Base-by-base conservation (phyloP, 2,329 filamentous ascomycete genomes). In the Pseudocercospora musae region DNA sequence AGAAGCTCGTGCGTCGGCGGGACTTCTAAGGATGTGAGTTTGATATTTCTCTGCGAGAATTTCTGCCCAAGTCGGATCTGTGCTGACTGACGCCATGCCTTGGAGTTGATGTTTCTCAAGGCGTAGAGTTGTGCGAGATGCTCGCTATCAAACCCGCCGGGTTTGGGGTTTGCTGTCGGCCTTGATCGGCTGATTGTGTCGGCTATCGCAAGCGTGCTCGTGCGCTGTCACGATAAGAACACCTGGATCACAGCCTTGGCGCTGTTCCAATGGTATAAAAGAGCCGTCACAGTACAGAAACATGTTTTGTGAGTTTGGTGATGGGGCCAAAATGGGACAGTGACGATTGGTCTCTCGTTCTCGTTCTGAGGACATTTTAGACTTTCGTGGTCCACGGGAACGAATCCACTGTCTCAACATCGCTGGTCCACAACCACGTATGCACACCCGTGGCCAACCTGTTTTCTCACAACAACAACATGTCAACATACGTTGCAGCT, bases 21-120 rank as follows among this genome's bases (percentile, higher is more conserved):
- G 62, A 49, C 62, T 63, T 60, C 49, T 54, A 42, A 60, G 53
- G 55, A 59, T 58, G 62, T 63, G 59, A 58, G 62, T 57, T 58
- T 60, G 62, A 46, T 56, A 54, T 54, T 63, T 60, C 40, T 63
- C 62, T 13, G 53, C 46, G 25, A 63, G 58, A 33, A 60, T 48
- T 56, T 63, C 62, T 25, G 58, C 48, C 62, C 62, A 63, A 20
- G 62, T 60, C 25, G 62, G 58, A 21, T 37, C 54, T 9, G 56
- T 40, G 62, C 58, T 58, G 58, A 63, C 62, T 63, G 58, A 60
- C 62, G 58, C 58, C 62, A 60, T 63, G 11, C 21, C 57, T 56
- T 54, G 52, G 25, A 40, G 18, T 29, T 13, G 29, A 6, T 40
- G 11, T 54, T n/a, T 21, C 52, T 54, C 52, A 33, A 54, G 52